Conservation (phyloP, 2,329 filamentous ascomycete genomes). For the Biscogniauxia marginata region DNA sequence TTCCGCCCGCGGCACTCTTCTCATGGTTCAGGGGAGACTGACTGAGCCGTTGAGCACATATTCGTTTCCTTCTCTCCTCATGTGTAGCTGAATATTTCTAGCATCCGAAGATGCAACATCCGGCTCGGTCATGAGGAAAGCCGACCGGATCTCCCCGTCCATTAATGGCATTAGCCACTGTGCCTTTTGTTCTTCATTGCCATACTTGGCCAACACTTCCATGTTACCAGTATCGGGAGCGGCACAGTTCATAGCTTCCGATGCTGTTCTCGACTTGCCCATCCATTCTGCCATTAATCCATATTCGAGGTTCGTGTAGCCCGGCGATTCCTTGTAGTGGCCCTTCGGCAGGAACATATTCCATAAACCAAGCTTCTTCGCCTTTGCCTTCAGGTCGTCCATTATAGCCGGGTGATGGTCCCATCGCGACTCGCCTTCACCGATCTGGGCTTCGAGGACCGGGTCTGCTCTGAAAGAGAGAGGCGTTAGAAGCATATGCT, state of each 20-base stretch:
- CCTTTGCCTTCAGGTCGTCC: constrained; percentile 85
- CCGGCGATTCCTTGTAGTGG: constrained; percentile 93
- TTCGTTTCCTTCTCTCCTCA: constrained; percentile 78
- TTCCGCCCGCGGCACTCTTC: not conserved
- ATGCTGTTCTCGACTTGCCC: constrained; percentile 79
- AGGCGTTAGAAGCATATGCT: constrained; percentile 15
- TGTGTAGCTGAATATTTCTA: constrained; percentile 84
- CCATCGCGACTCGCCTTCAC: constrained; percentile 75
- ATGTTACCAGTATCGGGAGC: constrained; percentile 94
- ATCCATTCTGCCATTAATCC: constrained; percentile 96
- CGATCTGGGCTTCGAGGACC: constrained; percentile 77
- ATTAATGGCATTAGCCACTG: constrained; percentile 80
- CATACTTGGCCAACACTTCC: constrained; percentile 92
- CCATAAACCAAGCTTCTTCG: constrained; percentile 83
- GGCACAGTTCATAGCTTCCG: constrained; percentile 85
- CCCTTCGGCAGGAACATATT: constrained; percentile 97
- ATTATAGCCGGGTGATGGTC: constrained; percentile 75
- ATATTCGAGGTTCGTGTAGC: constrained; percentile 94
- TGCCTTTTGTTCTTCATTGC: constrained; percentile 79
- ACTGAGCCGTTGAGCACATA: constrained; percentile 89
- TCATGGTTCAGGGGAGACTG: constrained; percentile 28
- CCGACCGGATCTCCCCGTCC: constrained; percentile 81
- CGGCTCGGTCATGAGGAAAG: constrained; percentile 93
- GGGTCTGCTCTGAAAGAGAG: constrained; percentile 63
- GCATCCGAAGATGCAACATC: constrained; percentile 87